Conservation (phyloP, 495 filamentous ascomycete species). For the Geopyxis carbonaria region DNA sequence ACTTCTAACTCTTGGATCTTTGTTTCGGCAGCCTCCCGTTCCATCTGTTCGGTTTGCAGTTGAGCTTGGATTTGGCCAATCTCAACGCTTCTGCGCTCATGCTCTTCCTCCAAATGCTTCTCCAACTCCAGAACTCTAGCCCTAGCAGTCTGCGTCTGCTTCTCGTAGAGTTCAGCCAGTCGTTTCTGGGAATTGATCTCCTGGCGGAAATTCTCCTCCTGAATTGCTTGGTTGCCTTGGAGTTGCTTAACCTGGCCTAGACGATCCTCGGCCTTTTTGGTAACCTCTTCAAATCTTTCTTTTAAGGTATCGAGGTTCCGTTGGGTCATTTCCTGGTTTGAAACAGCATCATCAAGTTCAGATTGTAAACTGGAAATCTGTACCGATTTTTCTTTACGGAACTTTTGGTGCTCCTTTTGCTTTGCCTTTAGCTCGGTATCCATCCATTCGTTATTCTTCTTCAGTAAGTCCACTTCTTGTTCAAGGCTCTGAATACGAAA, state of each 20-base stretch:
- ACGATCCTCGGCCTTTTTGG: constrained; percentile 70
- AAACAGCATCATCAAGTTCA: constrained; percentile 64
- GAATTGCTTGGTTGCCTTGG: constrained; percentile 59
- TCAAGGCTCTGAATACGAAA: constrained; percentile 77
- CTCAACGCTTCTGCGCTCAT: constrained; percentile 65
- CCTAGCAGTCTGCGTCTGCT: constrained; percentile 63
- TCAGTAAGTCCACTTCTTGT: constrained; percentile 72
- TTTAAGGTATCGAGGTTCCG: constrained; percentile 65
- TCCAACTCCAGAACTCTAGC: constrained; percentile 70
- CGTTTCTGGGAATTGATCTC: constrained; percentile 66
- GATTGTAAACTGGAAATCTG: constrained; percentile 75
- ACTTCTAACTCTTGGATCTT: constrained; percentile 51
- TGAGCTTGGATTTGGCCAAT: constrained; percentile 62
- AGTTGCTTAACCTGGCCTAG: constrained; percentile 64
- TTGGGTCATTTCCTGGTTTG: constrained; percentile 55
- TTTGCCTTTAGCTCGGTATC: constrained; percentile 82
- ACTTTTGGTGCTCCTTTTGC: constrained; percentile 65
- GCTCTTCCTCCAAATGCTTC: constrained; percentile 52
- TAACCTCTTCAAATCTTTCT: constrained; percentile 61
- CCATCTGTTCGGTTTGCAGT: constrained; percentile 59
- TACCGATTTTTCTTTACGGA: constrained; percentile 83
- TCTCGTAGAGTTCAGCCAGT: constrained; percentile 68
- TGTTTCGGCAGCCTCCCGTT: constrained; percentile 51
- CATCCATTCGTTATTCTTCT: constrained; percentile 80
- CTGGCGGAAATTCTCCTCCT: constrained; percentile 63